phyloP scores from a whole-genome alignment of 163 green algal species.

The Scenedesmus sp. region DNA sequence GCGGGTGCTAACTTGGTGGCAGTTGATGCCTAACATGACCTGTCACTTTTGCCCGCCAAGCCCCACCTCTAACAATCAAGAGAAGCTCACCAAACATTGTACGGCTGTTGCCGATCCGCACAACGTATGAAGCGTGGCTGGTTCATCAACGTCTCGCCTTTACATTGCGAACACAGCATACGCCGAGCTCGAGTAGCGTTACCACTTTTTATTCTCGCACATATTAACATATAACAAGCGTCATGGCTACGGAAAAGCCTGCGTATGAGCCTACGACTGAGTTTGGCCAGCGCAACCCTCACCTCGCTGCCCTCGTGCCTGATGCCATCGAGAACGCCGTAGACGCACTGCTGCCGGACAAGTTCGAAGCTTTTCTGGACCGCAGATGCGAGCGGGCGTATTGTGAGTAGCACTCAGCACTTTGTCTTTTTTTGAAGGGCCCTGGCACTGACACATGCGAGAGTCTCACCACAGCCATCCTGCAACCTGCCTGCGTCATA shows the following conservation, averaged over 20 bases:
- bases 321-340: conserved; percentile 45
- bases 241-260: neutral
- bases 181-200: neutral
- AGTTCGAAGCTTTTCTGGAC: conserved; percentile 20
- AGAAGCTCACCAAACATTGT: neutral
- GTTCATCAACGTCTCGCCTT: neutral
- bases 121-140: neutral
- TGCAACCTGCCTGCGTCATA: neutral
- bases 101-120: neutral
- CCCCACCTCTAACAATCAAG: neutral
- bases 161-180: neutral
- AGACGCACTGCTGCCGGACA: conserved; percentile 40
- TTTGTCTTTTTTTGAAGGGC: neutral
- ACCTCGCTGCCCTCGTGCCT: conserved; percentile 30
- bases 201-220: too few relatives aligned
- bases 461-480: neutral
- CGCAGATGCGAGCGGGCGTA: neutral
- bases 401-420: neutral
- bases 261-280: conserved; percentile 15
- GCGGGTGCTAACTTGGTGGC: neutral
- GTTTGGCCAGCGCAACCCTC: conserved; percentile 49
- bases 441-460: neutral
- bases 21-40: neutral
- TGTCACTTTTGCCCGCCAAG: neutral
- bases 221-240: too few relatives aligned